Evolutionary conservation across 2,329 filamentous ascomycete genomes (phyloP).

Genomic region (Berkeleyomyces rouxiae): DNA sequence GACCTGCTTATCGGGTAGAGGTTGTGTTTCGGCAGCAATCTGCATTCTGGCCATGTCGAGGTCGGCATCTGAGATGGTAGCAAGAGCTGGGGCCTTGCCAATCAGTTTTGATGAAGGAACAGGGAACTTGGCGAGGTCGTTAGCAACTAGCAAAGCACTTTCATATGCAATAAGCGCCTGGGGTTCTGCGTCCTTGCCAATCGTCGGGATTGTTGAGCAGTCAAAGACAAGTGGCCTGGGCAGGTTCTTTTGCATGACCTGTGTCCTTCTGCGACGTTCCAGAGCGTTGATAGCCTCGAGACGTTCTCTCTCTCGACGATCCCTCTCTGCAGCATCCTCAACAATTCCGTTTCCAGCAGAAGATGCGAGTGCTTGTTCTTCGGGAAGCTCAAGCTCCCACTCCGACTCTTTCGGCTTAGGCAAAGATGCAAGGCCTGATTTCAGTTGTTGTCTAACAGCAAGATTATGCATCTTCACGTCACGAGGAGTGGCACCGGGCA

Average conservation of each 20-base stretch:
- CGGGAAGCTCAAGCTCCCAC: conserved; percentile 84
- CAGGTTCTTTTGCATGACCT: conserved; percentile 74
- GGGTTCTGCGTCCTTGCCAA: conserved; percentile 40
- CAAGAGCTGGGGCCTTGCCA: conserved; percentile 42
- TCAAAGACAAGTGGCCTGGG: conserved; percentile 64
- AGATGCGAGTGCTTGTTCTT: conserved; percentile 50
- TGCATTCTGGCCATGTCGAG: conserved; percentile 62
- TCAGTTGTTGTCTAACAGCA: conserved; percentile 50
- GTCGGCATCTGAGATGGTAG: conserved; percentile 50
- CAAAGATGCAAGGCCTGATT: conserved; percentile 58
- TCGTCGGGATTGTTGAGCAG: conserved; percentile 42
- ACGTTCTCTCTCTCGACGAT: conserved; percentile 59
- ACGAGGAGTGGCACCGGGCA: conserved; percentile 52
- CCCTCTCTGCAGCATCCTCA: conserved; percentile 52
- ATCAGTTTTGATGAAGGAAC: conserved; percentile 49
- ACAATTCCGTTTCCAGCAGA: conserved; percentile 33
- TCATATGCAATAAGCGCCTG: conserved; percentile 58
- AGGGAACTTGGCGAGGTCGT: conserved; percentile 63
- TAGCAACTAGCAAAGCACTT: conserved; percentile 60
- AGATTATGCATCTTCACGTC: conserved; percentile 59
- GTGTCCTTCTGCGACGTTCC: conserved; percentile 70
- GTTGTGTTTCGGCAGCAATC: conserved; percentile 53
- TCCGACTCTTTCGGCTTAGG: conserved; percentile 87
- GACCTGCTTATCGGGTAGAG: conserved; percentile 29
- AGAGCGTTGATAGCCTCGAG: conserved; percentile 56